These are phyloP conservation scores for Phialophora macrospora DNA, from an alignment of 2,329 filamentous ascomycete genomes.

Conservation along the genomic window DNA sequence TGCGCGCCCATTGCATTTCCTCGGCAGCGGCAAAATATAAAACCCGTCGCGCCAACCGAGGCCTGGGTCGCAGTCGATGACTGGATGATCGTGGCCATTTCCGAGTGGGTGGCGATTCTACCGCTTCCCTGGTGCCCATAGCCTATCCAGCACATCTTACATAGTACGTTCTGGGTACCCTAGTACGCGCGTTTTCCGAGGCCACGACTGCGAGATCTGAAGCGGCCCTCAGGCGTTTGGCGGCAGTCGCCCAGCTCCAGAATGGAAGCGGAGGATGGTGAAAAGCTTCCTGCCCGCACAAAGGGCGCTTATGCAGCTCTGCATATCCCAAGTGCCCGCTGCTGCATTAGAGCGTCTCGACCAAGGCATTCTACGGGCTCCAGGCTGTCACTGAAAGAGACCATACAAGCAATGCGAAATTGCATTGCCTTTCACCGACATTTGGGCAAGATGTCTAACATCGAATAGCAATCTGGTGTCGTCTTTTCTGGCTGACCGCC, in stretches of 20 bases:
- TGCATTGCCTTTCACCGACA: conserved; percentile 32
- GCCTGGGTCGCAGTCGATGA: conserved; percentile 1
- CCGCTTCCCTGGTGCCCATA: conserved; percentile 12
- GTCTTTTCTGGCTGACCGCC: conserved; percentile 11
- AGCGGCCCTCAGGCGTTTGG: conserved; percentile 6
- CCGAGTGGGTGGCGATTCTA: conserved; percentile 4
- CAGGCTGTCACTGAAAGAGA: conserved; percentile 9
- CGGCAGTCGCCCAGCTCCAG: conserved; percentile 17
- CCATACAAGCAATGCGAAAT: conserved; percentile 12
- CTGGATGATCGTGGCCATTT: conserved; percentile 13
- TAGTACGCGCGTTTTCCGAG: conserved; percentile 4
- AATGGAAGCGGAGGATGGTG: conserved; percentile 16
- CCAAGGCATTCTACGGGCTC: not conserved
- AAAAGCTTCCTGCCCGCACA: conserved; percentile 1
- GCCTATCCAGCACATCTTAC: conserved; percentile 1
- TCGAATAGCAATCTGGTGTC: conserved; percentile 16
- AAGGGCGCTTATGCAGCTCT: conserved; percentile 20
- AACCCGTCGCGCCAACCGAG: not conserved
- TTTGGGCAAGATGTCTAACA: conserved; percentile 21
- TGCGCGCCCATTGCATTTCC: not conserved
- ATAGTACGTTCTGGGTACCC: not conserved
- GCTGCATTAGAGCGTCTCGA: conserved; percentile 21
- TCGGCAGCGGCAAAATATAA: conserved; percentile 11
- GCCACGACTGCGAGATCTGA: conserved; percentile 5
- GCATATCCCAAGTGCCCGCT: conserved; percentile 12